Base-by-base conservation (phyloP, 2,329 filamentous ascomycete species). In the Fusarium protoensiforme region DNA sequence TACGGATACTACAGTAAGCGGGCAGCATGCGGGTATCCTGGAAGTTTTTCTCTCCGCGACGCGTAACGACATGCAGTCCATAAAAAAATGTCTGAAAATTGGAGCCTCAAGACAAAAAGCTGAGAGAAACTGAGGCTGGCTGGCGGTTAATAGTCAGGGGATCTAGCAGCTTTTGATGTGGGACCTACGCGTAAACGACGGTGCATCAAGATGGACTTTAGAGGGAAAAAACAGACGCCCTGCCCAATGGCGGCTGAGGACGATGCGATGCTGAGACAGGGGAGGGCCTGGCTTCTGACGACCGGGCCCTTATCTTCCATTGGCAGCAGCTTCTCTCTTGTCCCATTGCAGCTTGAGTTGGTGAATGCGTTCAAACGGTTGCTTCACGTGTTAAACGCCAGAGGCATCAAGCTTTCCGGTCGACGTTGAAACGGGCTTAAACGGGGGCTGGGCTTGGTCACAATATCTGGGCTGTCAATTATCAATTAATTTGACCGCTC, bases 111-210 rank as follows among this genome's bases (percentile, higher is more conserved):
- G 24, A 29, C 22, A 33, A 24, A 24, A 36, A 72, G 71, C 67
- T 64, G 71, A 72, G 33, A 36, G 29, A 59, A 61, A 60, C 68
- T 65, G 68, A 74, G 68, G 68, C 63, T 51, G 62, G 56, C 43
- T 61, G 56, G 43, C 43, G 24, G 68, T 59, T 35, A 22, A 48
- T 61, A 73, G 60, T 74, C 59, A 72, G 72, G 72, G 71, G 58
- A 67, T 57, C 39, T 57, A 27, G 14, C 3, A 68, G 29, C 35
- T 43, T 57, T 29, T 36, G 57, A 48, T 73, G 69, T 70, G 54
- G 57, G 54, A 35, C 27, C 43, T 27, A 74, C 68, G 64, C 71
- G 71, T 69, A 58, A 67, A 61, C 57, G 36, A 54, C 51, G 56
- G 58, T 41, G 48, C 38, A 41, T 53, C 62, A 46, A 69, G 33